Evolutionary conservation across 2,329 filamentous ascomycete species (phyloP), one percentile per base, ranked within the genome.

Genomic region (Nemania sp.): DNA sequence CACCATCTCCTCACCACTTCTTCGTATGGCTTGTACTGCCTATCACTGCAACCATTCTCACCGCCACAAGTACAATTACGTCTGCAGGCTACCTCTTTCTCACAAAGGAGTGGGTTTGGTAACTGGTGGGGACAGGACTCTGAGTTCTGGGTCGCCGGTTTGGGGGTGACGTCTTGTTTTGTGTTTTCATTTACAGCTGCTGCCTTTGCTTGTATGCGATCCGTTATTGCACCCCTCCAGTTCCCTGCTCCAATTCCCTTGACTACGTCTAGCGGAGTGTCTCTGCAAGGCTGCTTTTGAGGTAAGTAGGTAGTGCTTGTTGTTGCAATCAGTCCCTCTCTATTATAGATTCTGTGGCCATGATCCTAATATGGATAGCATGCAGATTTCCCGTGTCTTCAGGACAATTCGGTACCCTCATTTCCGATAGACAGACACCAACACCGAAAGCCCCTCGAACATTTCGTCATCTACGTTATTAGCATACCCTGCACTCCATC

Each of bases 321-420:
- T 11, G 13, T 5, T 32, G 12, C 45, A n/a, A 47, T 32, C 15
- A 12, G 5, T 43, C 47, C n/a, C 32, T 21, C 4, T 29, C 25
- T 29, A 29, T 29, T 7, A 7, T 4, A 29, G 3, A 7, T 29
- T 29, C 25, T 29, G 25, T 29, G 25, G 7, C 25, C 25, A 29
- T 53, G 34, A n/a, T 4, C 10, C 3, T 39, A 11, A n/a, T 4
- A 39, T 62, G 72, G 56, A 74, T 68, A 72, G 72, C 67, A 39
- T 73, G 55, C 72, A 72, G 68, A 72, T 46, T 64, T 69, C 62
- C 64, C 60, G 78, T 76, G 75, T 70, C 71, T 67, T 62, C 68
- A 68, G 67, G 58, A 68, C 76, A 68, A 78, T 75, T 65, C 25
- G 25, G 7, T 29, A 29, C 25, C 25, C 25, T 29, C 25, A 7